Evolutionary conservation across 2,329 filamentous ascomycete species (phyloP).

Genomic region (Ophiostoma ulmi): DNA sequence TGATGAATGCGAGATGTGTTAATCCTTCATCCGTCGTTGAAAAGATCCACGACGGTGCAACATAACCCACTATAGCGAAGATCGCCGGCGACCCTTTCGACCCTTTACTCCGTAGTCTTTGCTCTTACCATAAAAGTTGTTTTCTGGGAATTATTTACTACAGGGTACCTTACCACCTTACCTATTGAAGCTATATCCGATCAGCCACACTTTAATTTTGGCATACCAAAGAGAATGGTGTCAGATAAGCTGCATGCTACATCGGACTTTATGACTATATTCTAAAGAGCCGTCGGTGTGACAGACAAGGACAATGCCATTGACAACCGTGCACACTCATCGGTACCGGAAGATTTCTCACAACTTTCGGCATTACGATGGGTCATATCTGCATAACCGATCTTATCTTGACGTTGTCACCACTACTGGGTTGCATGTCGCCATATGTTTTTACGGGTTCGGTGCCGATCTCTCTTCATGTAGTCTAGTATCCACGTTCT

Average conservation of each 20-base stretch:
- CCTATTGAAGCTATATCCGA: too few species aligned
- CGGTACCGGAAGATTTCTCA: background rate
- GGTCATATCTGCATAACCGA: background rate
- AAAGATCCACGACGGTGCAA: background rate
- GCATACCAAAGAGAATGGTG: too few species aligned
- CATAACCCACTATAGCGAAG: background rate
- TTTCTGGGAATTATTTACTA: too few species aligned
- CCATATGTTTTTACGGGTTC: background rate
- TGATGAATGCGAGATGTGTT: background rate
- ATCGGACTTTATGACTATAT: too few species aligned
- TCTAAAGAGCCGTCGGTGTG: too few species aligned
- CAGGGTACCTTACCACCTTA: too few species aligned
- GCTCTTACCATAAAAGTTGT: too few species aligned
- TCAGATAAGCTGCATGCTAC: too few species aligned
- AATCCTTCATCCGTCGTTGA: background rate
- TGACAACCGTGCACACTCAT: background rate
- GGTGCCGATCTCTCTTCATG: background rate
- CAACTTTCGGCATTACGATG: background rate
- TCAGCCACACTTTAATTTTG: too few species aligned
- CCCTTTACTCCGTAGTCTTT: too few species aligned
- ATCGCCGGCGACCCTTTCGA: background rate
- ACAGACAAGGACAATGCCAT: too few species aligned
- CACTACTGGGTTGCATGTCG: background rate
- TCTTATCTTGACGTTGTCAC: background rate
- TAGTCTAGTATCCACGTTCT: background rate